phyloP scores from a whole-genome alignment of 352 stramenopile genomes.

The Phytophthora boehmeriae region DNA sequence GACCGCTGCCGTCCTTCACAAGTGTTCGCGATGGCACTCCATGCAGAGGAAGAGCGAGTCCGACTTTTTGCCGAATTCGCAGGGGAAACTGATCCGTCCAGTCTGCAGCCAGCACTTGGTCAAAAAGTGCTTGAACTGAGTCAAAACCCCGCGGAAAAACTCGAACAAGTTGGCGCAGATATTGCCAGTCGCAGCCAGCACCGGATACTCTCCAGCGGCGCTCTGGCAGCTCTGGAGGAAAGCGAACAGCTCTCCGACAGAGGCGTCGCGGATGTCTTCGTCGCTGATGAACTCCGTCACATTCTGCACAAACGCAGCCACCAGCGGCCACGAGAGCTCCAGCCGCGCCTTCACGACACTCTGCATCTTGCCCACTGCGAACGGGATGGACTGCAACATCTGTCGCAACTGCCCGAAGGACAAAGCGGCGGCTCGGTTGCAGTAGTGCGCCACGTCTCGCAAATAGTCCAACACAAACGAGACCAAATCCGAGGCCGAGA shows the following conservation, averaged over 20 bases:
- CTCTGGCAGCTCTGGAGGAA: conserved; percentile 50
- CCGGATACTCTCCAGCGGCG: conserved; percentile 25
- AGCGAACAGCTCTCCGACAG: conserved; percentile 58
- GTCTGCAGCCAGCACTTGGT: conserved; percentile 58
- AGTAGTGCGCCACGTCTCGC: conserved; percentile 66
- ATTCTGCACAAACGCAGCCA: conserved; percentile 65
- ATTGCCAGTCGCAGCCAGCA: conserved; percentile 38
- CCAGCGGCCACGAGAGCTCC: conserved; percentile 68
- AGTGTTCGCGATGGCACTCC: conserved; percentile 84
- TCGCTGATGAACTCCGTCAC: conserved; percentile 72
- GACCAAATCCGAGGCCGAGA: conserved; percentile 54
- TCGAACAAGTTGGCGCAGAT: conserved; percentile 63
- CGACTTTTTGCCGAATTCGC: conserved; percentile 84
- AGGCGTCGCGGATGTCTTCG: conserved; percentile 75
- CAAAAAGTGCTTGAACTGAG: conserved; percentile 75
- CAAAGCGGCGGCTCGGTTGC: conserved; percentile 44
- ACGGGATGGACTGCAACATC: conserved; percentile 67
- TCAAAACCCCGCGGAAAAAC: conserved; percentile 68
- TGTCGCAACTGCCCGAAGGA: conserved; percentile 66
- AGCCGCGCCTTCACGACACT: conserved; percentile 58
- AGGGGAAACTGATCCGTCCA: conserved; percentile 69
- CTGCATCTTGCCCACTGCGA: conserved; percentile 69
- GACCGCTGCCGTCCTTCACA: conserved; percentile 31
- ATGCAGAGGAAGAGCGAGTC: conserved; percentile 80
- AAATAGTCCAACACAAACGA: conserved; percentile 63